phyloP scores from a whole-genome alignment of 768 basidiomycete species.

The Boletus huronensis region DNA sequence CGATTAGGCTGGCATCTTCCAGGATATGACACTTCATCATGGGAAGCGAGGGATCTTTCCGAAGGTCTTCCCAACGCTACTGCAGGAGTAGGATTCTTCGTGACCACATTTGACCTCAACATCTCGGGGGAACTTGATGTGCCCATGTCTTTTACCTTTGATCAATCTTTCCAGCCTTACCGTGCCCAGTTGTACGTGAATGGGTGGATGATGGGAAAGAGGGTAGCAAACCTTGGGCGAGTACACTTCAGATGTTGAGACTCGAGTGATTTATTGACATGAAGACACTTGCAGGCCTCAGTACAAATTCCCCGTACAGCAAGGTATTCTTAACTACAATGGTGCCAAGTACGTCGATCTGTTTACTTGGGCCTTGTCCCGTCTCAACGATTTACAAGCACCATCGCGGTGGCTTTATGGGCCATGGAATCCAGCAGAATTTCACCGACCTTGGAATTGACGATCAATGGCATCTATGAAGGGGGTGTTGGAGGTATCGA shows the following conservation, averaged over 20 bases:
- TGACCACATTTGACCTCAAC: constrained; percentile 64
- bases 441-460: constrained; percentile 51
- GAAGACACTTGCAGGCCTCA: constrained; percentile 52
- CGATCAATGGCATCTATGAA: constrained; percentile 54
- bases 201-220: constrained; percentile 88
- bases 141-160: constrained; percentile 69
- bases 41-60: constrained; percentile 54
- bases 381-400: constrained; percentile 33
- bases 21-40: constrained; percentile 59
- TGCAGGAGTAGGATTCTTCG: constrained; percentile 81
- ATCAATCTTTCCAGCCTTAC: constrained; percentile 61
- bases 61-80: constrained; percentile 52
- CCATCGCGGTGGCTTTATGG: constrained; percentile 68
- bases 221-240: constrained; percentile 67
- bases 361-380: neutral
- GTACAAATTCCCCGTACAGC: constrained; percentile 76
- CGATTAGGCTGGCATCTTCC: constrained; percentile 74
- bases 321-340: constrained; percentile 72
- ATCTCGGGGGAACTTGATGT: constrained; percentile 62
- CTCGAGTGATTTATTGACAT: constrained; percentile 1
- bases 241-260: constrained; percentile 12
- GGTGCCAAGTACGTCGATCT: constrained; percentile 55
- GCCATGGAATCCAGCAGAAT: constrained; percentile 49
- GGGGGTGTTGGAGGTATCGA: constrained; percentile 61
- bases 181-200: constrained; percentile 75